Percentiles rank a stretch among this genome's conserved stretches.
Conservation (phyloP, 2,329 filamentous ascomycete genomes). For the Ascochyta clinopodiicola region DNA sequence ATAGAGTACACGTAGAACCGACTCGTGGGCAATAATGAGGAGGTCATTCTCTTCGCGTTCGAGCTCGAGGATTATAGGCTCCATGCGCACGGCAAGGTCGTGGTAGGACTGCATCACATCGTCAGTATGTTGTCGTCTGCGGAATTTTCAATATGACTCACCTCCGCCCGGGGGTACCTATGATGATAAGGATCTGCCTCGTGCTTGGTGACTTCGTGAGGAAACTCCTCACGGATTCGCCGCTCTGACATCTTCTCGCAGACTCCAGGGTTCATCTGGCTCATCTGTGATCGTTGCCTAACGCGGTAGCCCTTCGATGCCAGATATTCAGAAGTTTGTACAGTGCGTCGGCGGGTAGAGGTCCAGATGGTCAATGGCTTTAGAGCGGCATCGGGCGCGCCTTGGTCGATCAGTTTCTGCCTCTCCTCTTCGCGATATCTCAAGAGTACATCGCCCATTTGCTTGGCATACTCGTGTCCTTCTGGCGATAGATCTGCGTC, state of each 20-base stretch:
- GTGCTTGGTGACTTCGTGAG: slow-evolving; percentile 91
- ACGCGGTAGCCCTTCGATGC: slow-evolving; percentile 82
- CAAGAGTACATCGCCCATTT: slow-evolving; percentile 75
- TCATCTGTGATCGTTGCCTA: slow-evolving; percentile 92
- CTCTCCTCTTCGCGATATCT: slow-evolving; percentile 85
- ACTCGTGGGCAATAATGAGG: slow-evolving; percentile 98
- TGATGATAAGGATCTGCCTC: slow-evolving; percentile 96
- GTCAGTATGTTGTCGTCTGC: slow-evolving; percentile 23
- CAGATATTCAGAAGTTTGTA: slow-evolving; percentile 88
- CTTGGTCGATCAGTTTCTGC: slow-evolving; percentile 69
- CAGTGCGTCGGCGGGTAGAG: slow-evolving; percentile 85
- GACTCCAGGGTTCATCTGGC: slow-evolving; percentile 93
- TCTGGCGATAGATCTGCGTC: slow-evolving; percentile 84
- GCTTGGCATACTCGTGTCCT: slow-evolving; percentile 76
- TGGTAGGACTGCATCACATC: slow-evolving; percentile 78
- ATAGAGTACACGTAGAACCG: slow-evolving; percentile 94
- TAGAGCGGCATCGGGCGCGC: slow-evolving; percentile 70
- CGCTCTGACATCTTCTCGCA: slow-evolving; percentile 92
- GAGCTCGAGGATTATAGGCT: slow-evolving; percentile 96
- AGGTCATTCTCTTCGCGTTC: slow-evolving; percentile 97
- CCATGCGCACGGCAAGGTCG: slow-evolving; percentile 94
- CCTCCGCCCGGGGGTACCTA: slow-evolving; percentile 91
- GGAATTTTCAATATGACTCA: slow-evolving; percentile 48
- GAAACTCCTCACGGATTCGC: slow-evolving; percentile 80
- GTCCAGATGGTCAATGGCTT: slow-evolving; percentile 93